These are phyloP conservation scores for Tephrocybe sp. DNA, from an alignment of 768 basidiomycete genomes.

Conservation along the genomic window DNA sequence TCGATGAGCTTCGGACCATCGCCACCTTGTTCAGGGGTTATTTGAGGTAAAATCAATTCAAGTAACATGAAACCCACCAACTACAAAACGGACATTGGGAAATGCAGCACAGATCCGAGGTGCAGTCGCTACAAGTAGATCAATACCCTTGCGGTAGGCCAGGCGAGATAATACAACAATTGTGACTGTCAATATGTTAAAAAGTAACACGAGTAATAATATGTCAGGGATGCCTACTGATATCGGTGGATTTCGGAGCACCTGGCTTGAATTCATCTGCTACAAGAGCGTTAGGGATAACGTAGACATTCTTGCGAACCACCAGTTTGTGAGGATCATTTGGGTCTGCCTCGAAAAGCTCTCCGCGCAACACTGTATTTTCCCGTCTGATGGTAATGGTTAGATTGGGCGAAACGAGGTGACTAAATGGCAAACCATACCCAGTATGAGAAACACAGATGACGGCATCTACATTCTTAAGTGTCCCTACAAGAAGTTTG, in stretches of 20 bases:
- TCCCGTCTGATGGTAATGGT: slow-evolving; percentile 70
- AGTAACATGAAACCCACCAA: slow-evolving; percentile 53
- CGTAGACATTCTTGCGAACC: slow-evolving; percentile 69
- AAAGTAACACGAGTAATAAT: too few species aligned
- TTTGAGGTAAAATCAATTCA: not conserved
- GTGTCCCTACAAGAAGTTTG: slow-evolving; percentile 83
- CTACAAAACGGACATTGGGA: slow-evolving; percentile 84
- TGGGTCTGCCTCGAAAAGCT: slow-evolving; percentile 59
- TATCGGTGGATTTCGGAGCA: slow-evolving; percentile 46
- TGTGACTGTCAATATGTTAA: slow-evolving; percentile 49
- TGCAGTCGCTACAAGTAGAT: slow-evolving; percentile 89
- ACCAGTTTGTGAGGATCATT: slow-evolving; percentile 42
- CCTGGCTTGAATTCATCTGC: slow-evolving; percentile 83
- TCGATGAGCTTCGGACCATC: slow-evolving; percentile 96
- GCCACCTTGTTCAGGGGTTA: slow-evolving; percentile 57
- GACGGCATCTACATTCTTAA: slow-evolving; percentile 90
- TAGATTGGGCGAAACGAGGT: not conserved
- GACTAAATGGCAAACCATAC: slow-evolving; percentile 47
- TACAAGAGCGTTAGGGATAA: slow-evolving; percentile 92
- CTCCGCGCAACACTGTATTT: slow-evolving; percentile 89
- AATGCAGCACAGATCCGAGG: slow-evolving; percentile 86
- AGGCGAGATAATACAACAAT: slow-evolving; percentile 90
- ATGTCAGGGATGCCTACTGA: slow-evolving; percentile 43
- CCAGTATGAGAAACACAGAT: slow-evolving; percentile 98
- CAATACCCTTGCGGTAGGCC: slow-evolving; percentile 95